Percentiles rank a stretch among this genome's conserved stretches.
phyloP scores from a whole-genome alignment of 1,284 basidiomycete species.

The Trichosporon coremiiforme region DNA sequence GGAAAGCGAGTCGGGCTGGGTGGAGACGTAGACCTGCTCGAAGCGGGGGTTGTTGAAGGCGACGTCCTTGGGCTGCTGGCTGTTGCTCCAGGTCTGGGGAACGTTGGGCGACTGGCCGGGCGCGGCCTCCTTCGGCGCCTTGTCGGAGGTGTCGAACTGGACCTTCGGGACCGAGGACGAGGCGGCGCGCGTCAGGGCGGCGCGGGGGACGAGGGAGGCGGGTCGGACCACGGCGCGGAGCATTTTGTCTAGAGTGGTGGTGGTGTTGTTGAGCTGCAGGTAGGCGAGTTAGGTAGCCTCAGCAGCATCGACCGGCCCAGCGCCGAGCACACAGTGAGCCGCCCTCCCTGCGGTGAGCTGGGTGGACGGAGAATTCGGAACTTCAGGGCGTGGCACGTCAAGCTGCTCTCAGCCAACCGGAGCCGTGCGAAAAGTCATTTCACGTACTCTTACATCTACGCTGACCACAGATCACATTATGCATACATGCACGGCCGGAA shows the following conservation, averaged over 20 bases:
- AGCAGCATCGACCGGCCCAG: too few relatives aligned
- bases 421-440: background rate
- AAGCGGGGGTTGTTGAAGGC: constrained; percentile 59
- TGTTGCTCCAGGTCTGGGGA: constrained; percentile 73
- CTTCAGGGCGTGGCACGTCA: constrained; percentile 21
- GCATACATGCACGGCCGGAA: constrained; percentile 1
- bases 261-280: background rate
- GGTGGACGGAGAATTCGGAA: constrained; percentile 15
- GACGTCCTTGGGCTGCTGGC: constrained; percentile 61
- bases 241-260: constrained; percentile 21
- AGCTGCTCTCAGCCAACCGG: constrained; percentile 8
- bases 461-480: background rate
- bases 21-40: constrained; percentile 82
- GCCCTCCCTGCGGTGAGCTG: background rate
- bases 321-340: background rate
- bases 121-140: constrained; percentile 20
- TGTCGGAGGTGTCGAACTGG: constrained; percentile 19
- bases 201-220: constrained; percentile 9
- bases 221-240: constrained; percentile 24
- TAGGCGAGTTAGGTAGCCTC: too few relatives aligned
- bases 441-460: too few relatives aligned
- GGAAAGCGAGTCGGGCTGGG: constrained; percentile 63
- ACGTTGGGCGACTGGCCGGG: constrained; percentile 72
- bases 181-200: constrained; percentile 11
- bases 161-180: constrained; percentile 15